phyloP scores from a whole-genome alignment of 1,284 basidiomycete species.

The Tylopilus sp. region DNA sequence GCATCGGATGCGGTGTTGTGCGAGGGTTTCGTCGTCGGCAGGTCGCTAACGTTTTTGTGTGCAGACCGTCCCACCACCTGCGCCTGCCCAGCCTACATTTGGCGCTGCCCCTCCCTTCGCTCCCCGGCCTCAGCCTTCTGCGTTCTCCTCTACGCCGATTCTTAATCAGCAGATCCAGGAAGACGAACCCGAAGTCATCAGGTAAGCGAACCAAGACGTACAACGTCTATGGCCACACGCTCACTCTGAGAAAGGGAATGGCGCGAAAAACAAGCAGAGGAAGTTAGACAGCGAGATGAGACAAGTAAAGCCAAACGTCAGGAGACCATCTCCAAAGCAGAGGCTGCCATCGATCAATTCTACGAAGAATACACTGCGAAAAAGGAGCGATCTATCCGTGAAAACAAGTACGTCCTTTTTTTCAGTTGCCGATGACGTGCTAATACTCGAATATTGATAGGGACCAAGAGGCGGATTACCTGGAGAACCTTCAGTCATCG shows the following conservation, averaged over 20 bases:
- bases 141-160: conserved; percentile 67
- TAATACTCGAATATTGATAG: conserved; percentile 39
- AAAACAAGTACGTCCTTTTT: conserved; percentile 76
- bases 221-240: neutral
- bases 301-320: conserved; percentile 76
- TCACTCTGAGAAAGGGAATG: conserved; percentile 59
- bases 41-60: conserved; percentile 7
- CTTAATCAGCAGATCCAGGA: conserved; percentile 66
- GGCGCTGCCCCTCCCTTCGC: conserved; percentile 57
- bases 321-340: conserved; percentile 86
- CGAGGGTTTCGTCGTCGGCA: neutral
- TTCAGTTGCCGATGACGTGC: conserved; percentile 2
- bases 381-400: conserved; percentile 90
- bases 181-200: conserved; percentile 88
- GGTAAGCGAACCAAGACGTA: conserved; percentile 28
- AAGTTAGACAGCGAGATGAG: conserved; percentile 80
- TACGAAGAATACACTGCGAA: conserved; percentile 92
- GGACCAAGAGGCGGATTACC: conserved; percentile 84
- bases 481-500: conserved; percentile 68
- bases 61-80: conserved; percentile 31
- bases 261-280: conserved; percentile 83
- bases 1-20: neutral
- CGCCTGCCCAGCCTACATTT: conserved; percentile 40
- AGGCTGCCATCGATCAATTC: conserved; percentile 92
- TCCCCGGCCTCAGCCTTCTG: conserved; percentile 68